A percentile compares a stretch with the other conserved stretches of the same genome.
phyloP scores from a whole-genome alignment of 2,329 filamentous ascomycete genomes.

The Talaromyces sp. region DNA sequence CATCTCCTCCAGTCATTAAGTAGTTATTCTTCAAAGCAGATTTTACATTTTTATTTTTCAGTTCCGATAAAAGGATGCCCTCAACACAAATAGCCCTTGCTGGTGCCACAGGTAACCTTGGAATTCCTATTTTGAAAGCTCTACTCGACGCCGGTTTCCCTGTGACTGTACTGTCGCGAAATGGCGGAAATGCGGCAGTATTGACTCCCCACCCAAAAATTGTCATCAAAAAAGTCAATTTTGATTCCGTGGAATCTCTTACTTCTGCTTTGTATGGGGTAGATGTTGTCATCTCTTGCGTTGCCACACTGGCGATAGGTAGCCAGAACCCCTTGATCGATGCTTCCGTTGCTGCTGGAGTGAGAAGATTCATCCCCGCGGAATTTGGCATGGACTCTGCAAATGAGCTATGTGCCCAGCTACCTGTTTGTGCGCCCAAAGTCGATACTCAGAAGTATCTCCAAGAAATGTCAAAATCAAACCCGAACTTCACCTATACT shows the following conservation, averaged over 20 bases:
- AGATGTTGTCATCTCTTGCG: slow-evolving; percentile 23
- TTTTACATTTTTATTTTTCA: too few species aligned
- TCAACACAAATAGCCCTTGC: not conserved
- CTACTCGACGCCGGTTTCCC: slow-evolving; percentile 21
- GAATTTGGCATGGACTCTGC: slow-evolving; percentile 31
- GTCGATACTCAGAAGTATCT: slow-evolving; percentile 25
- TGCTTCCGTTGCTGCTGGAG: slow-evolving; percentile 25
- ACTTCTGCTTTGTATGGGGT: slow-evolving; percentile 21
- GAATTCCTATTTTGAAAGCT: slow-evolving; percentile 21
- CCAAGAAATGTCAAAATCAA: slow-evolving; percentile 14
- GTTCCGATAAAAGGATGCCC: not conserved
- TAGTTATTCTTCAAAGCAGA: too few species aligned
- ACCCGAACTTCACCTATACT: slow-evolving; percentile 28
- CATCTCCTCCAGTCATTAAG: too few species aligned
- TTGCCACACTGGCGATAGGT: slow-evolving; percentile 2
- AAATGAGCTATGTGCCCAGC: slow-evolving; percentile 18
- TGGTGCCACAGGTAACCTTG: slow-evolving; percentile 25
- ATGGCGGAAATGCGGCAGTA: not conserved
- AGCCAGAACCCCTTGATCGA: slow-evolving; percentile 21
- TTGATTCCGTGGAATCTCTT: slow-evolving; percentile 21
- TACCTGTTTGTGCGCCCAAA: slow-evolving; percentile 31
- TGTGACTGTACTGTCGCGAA: slow-evolving; percentile 24
- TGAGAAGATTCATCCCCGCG: slow-evolving; percentile 30
- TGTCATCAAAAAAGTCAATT: slow-evolving; percentile 23
- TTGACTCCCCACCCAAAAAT: slow-evolving; percentile 6